Conservation (phyloP, 139 green algal genomes). For the Chlorella sorokiniana region DNA sequence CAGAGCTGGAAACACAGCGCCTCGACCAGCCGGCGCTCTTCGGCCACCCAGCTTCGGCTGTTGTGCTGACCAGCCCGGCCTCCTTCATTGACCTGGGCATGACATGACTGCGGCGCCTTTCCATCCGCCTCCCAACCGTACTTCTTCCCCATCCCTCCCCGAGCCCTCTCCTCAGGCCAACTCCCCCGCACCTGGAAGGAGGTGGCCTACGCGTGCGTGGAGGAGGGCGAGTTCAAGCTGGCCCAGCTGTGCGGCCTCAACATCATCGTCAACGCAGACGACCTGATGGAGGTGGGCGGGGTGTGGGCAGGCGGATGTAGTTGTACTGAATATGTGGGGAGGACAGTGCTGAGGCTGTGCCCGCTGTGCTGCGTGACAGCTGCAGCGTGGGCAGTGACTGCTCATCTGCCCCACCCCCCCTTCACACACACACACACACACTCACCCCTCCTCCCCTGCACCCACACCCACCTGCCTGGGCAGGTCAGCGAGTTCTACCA, state of each 20-base stretch:
- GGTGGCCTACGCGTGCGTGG: constrained; percentile 97
- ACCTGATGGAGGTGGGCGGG: constrained; percentile 93
- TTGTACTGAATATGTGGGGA: not conserved
- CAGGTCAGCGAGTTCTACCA: constrained; percentile 93
- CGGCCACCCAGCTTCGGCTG: too few relatives aligned
- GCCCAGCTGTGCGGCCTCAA: constrained; percentile 97
- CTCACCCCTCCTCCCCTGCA: not conserved
- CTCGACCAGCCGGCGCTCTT: too few relatives aligned
- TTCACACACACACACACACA: not conserved
- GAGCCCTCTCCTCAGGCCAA: constrained; percentile 68
- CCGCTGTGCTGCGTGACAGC: not conserved
- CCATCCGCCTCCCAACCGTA: not conserved
- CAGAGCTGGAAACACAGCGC: not conserved
- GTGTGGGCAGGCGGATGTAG: not conserved
- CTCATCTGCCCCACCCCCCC: not conserved
- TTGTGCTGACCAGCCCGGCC: too few relatives aligned
- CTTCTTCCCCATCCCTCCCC: not conserved
- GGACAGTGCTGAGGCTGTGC: not conserved
- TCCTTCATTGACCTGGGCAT: too few relatives aligned
- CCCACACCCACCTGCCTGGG: not conserved
- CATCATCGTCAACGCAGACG: constrained; percentile 99
- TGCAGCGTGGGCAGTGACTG: too few relatives aligned
- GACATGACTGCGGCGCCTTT: not conserved
- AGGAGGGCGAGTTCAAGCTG: constrained; percentile 94
- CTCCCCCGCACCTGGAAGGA: constrained; percentile 95